These are phyloP conservation scores for Vitis amurensis DNA, from an alignment of 164 flowering plant genomes.

Conservation along the genomic window DNA sequence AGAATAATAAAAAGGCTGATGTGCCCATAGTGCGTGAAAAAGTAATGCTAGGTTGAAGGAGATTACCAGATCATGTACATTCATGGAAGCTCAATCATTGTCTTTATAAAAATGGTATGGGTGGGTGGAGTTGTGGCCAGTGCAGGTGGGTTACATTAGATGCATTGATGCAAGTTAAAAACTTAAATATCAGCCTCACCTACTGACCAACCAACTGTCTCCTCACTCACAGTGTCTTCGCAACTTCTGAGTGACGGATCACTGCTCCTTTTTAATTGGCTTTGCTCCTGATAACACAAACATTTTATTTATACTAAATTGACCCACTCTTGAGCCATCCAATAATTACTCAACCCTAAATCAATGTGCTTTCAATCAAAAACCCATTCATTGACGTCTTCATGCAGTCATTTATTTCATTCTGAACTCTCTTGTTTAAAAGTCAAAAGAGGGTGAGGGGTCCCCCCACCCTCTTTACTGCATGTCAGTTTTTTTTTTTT, in stretches of 20 bases:
- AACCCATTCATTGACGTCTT: no score
- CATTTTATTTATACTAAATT: slow-evolving; percentile 1
- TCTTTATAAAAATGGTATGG: not conserved
- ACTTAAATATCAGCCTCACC: not conserved
- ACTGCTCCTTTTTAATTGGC: not conserved
- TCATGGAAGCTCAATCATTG: not conserved
- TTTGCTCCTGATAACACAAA: slow-evolving; percentile 13
- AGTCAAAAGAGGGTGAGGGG: not conserved
- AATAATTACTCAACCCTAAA: slow-evolving; percentile 3
- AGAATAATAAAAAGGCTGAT: no score
- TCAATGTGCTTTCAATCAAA: not conserved
- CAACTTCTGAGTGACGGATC: not conserved
- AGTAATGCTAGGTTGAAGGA: no score
- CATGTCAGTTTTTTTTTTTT: no score
- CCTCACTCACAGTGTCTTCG: not conserved
- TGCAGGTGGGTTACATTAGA: not conserved
- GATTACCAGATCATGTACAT: no score
- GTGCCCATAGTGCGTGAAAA: no score
- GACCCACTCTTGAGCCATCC: not conserved
- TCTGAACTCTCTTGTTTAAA: no score
- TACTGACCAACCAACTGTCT: not conserved
- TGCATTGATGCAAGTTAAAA: not conserved
- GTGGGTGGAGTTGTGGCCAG: not conserved
- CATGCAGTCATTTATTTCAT: no score
- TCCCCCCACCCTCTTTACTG: no score